These are phyloP conservation scores for Podaxis mareebaensis DNA, from an alignment of 768 basidiomycete genomes.

Conservation along the genomic window DNA sequence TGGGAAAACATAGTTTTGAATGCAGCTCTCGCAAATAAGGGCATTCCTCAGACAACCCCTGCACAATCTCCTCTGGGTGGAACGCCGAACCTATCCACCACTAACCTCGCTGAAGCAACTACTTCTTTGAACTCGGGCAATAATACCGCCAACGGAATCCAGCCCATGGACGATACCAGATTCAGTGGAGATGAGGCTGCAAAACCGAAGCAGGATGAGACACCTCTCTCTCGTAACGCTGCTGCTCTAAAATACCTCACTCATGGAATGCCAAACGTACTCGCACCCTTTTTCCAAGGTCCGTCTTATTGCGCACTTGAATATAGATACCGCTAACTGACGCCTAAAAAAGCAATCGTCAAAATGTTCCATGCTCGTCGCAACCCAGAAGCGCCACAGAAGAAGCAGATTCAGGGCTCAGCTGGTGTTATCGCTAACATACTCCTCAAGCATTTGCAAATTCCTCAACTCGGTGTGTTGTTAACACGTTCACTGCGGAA, in stretches of 20 bases:
- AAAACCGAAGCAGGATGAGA: constrained; percentile 33
- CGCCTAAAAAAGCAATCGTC: constrained; percentile 60
- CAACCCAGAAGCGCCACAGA: constrained; percentile 72
- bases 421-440: constrained; percentile 71
- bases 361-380: constrained; percentile 85
- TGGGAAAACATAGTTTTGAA: constrained; percentile 89
- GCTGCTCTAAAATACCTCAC: constrained; percentile 79
- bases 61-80: constrained; percentile 47
- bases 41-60: constrained; percentile 49
- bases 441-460: constrained; percentile 68
- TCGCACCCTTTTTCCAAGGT: constrained; percentile 90
- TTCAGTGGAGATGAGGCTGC: constrained; percentile 15
- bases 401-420: constrained; percentile 72
- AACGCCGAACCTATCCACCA: constrained; percentile 44
- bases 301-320: constrained; percentile 20
- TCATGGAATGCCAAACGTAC: constrained; percentile 69
- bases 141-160: constrained; percentile 32
- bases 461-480: constrained; percentile 53
- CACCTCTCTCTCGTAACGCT: constrained; percentile 63
- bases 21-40: constrained; percentile 51
- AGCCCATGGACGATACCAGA: constrained; percentile 10
- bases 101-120: constrained; percentile 39
- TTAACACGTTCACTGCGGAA: background rate
- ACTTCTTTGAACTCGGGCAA: constrained; percentile 8
- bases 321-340: background rate